Evolutionary conservation across 169 alveolate genomes (phyloP), one percentile per base, ranked within the genome.

Genomic region (Besnoitia besnoiti): DNA sequence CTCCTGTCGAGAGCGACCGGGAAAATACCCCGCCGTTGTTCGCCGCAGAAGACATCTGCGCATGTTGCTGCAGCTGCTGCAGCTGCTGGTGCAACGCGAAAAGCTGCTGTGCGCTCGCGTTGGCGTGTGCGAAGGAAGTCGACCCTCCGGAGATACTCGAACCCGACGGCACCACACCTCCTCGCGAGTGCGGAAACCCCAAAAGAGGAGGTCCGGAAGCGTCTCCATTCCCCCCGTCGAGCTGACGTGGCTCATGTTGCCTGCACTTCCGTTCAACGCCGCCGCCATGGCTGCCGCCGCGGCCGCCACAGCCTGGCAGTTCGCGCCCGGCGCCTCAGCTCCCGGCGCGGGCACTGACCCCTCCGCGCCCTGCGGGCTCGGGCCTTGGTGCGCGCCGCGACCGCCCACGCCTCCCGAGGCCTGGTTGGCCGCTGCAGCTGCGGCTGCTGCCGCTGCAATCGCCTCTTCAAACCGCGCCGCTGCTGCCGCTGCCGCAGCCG

Each of bases 391-490:
- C 47, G 44, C 80, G 10, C 44, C 80, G 42, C 80, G 80, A 33
- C 46, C n/a, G 24, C 80, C 39, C 62, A 10, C 30, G 62, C 62
- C 10, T 10, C 19, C 19, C 44, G 80, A 1, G n/a, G n/a, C 44
- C n/a, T 67, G 80, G n/a, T 35, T 67, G 44, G 80, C 80, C 47
- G 80, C 80, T 2, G 80, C 80, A 5, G 80, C 80, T 0, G 67
- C 67, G n/a, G 67, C 67, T 5, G 67, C 67, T n/a, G 80, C 80
- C 40, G 80, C 80, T 24, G 80, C 80, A 3, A 67, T 67, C 47
- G 80, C 80, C 44, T 67, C 80, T 35, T 67, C 80, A 16, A 67
- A 33, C 39, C 80, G 80, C 40, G 80, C 67, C 67, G 67, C 67
- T 0, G 67, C 67, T 10, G 67, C 67, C 30, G 67, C 67, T 5